Conservation (phyloP, 1,139 yeast genomes). For the Debaryomyces coudertii region DNA sequence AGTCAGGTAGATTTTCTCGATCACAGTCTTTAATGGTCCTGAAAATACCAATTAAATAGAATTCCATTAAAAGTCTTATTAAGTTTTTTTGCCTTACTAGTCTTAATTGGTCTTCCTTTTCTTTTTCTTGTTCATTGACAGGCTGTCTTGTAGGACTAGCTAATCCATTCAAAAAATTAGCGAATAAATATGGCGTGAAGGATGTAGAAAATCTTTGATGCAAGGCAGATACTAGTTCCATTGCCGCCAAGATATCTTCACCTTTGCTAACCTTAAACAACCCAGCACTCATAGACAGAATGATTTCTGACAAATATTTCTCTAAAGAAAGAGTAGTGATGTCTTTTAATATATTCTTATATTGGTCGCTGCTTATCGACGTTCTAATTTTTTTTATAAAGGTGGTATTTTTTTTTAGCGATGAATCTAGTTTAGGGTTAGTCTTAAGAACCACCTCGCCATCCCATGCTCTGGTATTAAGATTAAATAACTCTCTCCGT, state of each 20-base stretch:
- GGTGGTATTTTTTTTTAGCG: slow-evolving; percentile 82
- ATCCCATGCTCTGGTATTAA: slow-evolving; percentile 58
- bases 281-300: slow-evolving; percentile 66
- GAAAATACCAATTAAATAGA: slow-evolving; percentile 64
- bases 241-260: slow-evolving; percentile 65
- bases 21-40: slow-evolving; percentile 40
- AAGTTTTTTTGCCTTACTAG: slow-evolving; percentile 51
- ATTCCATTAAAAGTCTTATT: slow-evolving; percentile 61
- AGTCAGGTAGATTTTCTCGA: slow-evolving; percentile 29
- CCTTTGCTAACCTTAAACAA: slow-evolving; percentile 54
- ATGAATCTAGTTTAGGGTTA: slow-evolving; percentile 61
- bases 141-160: slow-evolving; percentile 35
- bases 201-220: slow-evolving; percentile 70
- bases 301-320: slow-evolving; percentile 76
- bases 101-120: slow-evolving; percentile 49
- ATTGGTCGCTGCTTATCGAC: slow-evolving; percentile 49
- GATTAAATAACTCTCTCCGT: slow-evolving; percentile 32
- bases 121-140: slow-evolving; percentile 32
- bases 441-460: slow-evolving; percentile 39
- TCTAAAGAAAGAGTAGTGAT: slow-evolving; percentile 65
- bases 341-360: slow-evolving; percentile 56
- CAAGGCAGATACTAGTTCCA: slow-evolving; percentile 69
- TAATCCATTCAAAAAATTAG: slow-evolving; percentile 50
- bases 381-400: slow-evolving; percentile 72
- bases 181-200: slow-evolving; percentile 58